These are phyloP conservation scores for Cylindricascospora bacillispora DNA, from an alignment of 1,139 yeast genomes.

Conservation along the genomic window DNA sequence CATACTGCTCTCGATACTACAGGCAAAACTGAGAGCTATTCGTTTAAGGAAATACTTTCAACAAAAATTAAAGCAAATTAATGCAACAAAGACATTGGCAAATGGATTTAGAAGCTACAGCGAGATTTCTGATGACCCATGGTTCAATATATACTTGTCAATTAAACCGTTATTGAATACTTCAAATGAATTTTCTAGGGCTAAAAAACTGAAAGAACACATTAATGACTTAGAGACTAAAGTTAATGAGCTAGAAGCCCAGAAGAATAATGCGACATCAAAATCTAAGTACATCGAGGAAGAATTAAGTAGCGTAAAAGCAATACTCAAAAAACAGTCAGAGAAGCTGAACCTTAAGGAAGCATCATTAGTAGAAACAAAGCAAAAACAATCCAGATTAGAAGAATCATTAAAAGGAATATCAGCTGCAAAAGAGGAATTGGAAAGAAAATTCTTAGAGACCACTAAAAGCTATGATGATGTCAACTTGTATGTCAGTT, in stretches of 20 bases:
- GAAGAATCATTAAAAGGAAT: too few relatives aligned
- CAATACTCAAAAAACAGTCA: conserved; percentile 15
- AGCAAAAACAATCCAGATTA: conserved; percentile 10
- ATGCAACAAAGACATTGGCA: conserved; percentile 61
- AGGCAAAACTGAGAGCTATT: conserved; percentile 56
- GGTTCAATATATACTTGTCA: conserved; percentile 66
- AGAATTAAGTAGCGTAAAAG: conserved; percentile 28
- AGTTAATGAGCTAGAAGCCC: conserved; percentile 26
- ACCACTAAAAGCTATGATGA: too few relatives aligned
- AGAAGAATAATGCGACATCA: conserved; percentile 22
- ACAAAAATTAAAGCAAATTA: conserved; percentile 43
- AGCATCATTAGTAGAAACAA: conserved; percentile 17
- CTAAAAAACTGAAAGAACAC: conserved; percentile 45
- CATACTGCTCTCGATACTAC: conserved; percentile 46
- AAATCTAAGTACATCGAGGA: conserved; percentile 26
- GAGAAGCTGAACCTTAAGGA: conserved; percentile 13
- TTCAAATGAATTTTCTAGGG: conserved; percentile 44
- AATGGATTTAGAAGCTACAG: conserved; percentile 46
- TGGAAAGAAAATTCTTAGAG: too few relatives aligned
- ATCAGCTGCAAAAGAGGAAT: conserved; percentile 27
- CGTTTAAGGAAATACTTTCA: conserved; percentile 42
- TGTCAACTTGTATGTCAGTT: too few relatives aligned
- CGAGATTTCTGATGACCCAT: conserved; percentile 52
- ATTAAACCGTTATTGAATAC: conserved; percentile 71
- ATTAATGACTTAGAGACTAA: conserved; percentile 40